Percentiles rank a stretch among this genome's conserved stretches.
Evolutionary conservation across 345 rosid species (phyloP).

Genomic region (Gossypium australe): DNA sequence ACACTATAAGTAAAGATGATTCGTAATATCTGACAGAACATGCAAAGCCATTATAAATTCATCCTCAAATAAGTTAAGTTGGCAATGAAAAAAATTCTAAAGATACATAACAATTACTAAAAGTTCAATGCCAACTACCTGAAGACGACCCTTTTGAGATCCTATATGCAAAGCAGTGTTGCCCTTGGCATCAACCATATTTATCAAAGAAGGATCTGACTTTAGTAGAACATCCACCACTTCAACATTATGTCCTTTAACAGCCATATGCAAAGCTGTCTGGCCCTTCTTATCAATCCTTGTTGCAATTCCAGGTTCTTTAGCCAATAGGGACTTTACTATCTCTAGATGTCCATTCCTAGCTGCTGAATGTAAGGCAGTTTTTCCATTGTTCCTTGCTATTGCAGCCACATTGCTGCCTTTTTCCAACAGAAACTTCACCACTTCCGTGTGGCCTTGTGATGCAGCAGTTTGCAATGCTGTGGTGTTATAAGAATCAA

Average conservation of each 20-base stretch:
- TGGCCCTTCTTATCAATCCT: conserved; percentile 78
- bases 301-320: conserved; percentile 46
- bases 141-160: conserved; percentile 54
- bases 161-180: conserved; percentile 84
- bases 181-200: conserved; percentile 69
- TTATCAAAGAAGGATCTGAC: conserved; percentile 43
- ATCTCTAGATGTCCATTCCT: conserved; percentile 82
- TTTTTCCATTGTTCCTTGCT: conserved; percentile 71
- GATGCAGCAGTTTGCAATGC: conserved; percentile 79
- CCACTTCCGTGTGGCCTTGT: conserved; percentile 70
- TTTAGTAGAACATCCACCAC: conserved; percentile 51
- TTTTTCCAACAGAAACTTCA: conserved; percentile 56
- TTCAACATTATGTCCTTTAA: conserved; percentile 63
- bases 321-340: conserved; percentile 52
- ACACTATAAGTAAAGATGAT: neutral
- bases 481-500: conserved; percentile 66
- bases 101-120: neutral
- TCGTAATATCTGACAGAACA: neutral
- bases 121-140: conserved; percentile 39
- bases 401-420: conserved; percentile 51
- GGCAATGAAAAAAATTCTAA: neutral
- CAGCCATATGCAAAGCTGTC: conserved; percentile 92
- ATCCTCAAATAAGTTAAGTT: neutral
- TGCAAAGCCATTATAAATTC: conserved; percentile 1
- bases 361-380: conserved; percentile 79